Evolutionary conservation across 768 basidiomycete species (phyloP).

Genomic region (Pulveroboletus sp.): DNA sequence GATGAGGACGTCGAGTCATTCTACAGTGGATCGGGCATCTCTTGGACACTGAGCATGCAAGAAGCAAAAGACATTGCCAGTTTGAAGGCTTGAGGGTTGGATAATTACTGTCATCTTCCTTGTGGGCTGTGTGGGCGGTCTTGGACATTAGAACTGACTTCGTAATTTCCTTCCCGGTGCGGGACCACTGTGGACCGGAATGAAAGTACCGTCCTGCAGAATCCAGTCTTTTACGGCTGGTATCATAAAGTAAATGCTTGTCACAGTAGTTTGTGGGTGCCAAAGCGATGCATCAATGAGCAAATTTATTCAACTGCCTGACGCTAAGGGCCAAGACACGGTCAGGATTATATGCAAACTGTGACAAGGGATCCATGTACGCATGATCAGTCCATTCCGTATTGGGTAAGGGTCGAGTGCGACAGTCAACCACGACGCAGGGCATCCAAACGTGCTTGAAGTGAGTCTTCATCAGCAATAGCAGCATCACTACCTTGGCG

Average conservation of each 20-base stretch:
- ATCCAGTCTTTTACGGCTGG: background rate
- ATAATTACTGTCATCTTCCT: background rate
- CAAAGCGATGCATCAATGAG: background rate
- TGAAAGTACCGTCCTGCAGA: background rate
- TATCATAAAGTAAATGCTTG: too few relatives aligned
- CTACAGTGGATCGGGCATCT: conserved; percentile 88
- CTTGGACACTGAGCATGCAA: conserved; percentile 74
- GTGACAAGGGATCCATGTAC: conserved; percentile 4
- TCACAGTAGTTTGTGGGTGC: too few relatives aligned
- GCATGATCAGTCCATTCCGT: conserved; percentile 6
- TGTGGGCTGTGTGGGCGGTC: background rate
- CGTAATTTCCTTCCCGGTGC: background rate
- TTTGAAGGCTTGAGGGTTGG: conserved; percentile 41
- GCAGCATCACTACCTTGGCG: conserved; percentile 37
- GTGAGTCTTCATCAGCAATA: conserved; percentile 79
- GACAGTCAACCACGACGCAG: conserved; percentile 59
- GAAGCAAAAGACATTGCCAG: conserved; percentile 70
- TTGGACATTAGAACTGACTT: background rate
- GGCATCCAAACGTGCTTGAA: conserved; percentile 92
- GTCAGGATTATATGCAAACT: background rate
- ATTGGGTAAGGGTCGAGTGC: conserved; percentile 3
- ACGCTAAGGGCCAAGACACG: background rate
- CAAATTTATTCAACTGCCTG: background rate
- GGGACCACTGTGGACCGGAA: background rate
- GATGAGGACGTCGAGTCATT: conserved; percentile 95